phyloP scores from a whole-genome alignment of 768 basidiomycete genomes.

The Lepiota subincarnata region DNA sequence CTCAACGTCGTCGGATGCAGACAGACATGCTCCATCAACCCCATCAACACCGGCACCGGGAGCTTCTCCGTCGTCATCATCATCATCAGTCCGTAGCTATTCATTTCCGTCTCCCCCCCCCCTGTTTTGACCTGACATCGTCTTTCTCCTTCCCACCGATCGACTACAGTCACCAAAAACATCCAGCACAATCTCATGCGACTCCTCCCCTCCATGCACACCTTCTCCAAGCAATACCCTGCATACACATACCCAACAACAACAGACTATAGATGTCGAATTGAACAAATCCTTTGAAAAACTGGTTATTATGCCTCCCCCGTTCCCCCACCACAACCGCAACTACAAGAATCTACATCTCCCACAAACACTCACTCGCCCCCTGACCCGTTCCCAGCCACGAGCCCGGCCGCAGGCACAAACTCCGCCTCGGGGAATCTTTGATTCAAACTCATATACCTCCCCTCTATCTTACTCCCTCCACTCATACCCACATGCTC shows the following conservation, averaged over 20 bases:
- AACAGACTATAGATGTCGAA: slow-evolving; percentile 1
- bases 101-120: background rate
- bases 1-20: background rate
- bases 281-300: background rate
- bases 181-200: slow-evolving; percentile 3
- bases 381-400: background rate
- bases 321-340: slow-evolving; percentile 1
- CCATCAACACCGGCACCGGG: too few species aligned
- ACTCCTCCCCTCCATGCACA: slow-evolving; percentile 10
- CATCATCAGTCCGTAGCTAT: background rate
- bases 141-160: background rate
- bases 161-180: background rate
- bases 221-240: slow-evolving; percentile 8
- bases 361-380: background rate
- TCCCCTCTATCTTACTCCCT: background rate
- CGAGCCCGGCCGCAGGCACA: background rate
- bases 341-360: slow-evolving; percentile 12
- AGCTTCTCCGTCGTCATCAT: too few species aligned
- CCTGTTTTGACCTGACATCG: background rate
- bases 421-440: background rate
- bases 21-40: too few species aligned
- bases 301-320: background rate
- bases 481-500: background rate
- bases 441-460: slow-evolving; percentile 5
- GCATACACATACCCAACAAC: slow-evolving; percentile 8